Evolutionary conservation across 768 basidiomycete species (phyloP), one percentile per base, ranked within the genome.

Genomic region (Hericium alpestre): DNA sequence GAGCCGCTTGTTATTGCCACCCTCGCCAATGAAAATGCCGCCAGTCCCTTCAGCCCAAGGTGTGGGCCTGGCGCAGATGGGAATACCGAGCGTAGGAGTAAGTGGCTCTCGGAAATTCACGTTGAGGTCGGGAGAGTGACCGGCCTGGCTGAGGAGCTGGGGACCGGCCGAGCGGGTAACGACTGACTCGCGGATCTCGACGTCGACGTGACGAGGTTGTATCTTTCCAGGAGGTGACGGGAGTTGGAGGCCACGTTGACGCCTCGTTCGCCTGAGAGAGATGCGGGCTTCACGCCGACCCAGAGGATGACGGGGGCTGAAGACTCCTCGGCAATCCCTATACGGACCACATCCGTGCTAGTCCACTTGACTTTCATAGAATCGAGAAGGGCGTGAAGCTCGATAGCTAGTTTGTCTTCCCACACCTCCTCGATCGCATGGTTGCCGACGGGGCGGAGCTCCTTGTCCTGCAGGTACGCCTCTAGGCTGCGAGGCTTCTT

Each of bases 41-140:
- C 66, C 71, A 1, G 75, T 74, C 56, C 74, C 73, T 59, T 73
- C 75, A 40, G 40, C 64, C 53, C 69, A 37, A 41, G 74, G 69
- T 1, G 37, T 49, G 58, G 62, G 66, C 16, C 53, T 58, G 37
- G 69, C 59, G 23, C 74, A 71, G 53, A 76, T 72, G 20, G 58
- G 40, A 46, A 74, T 65, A 53, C 73, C 68, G 20, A 76, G 72
- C 37, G 72, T 60, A 57, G 67, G 59, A 5, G 70, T 70, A 63
- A 76, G 71, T 13, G 69, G 69, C 43, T 68, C 65, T 22, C 65
- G 63, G 18, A 69, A 51, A 10, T 64, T 64, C 61, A 67, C 25
- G 56, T 66, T 56, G 38, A 57, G 32, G 57, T 71, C 68, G 32
- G 59, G n/a, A n/a, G n/a, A n/a, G n/a, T n/a, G n/a, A 15, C 15